Evolutionary conservation across 768 basidiomycete genomes (phyloP).

Genomic region (Boletus patriciae): DNA sequence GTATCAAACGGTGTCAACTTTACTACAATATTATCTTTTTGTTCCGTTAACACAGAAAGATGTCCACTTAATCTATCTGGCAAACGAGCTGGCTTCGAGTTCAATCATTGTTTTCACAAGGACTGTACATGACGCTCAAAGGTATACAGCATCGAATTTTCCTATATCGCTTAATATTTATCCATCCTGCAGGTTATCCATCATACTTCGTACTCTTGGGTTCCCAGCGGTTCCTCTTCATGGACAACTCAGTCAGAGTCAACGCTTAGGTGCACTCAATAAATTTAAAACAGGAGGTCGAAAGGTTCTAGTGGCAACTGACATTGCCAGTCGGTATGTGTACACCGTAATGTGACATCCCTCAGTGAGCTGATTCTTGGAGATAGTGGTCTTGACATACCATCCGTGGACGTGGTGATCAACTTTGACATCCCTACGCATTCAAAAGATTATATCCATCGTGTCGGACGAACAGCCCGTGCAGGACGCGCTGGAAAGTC

Average conservation of each 20-base stretch:
- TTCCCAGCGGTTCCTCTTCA: slow-evolving; percentile 96
- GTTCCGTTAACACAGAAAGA: slow-evolving; percentile 92
- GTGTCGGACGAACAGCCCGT: slow-evolving; percentile 95
- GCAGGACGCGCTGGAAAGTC: slow-evolving; percentile 97
- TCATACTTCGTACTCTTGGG: slow-evolving; percentile 85
- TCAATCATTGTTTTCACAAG: slow-evolving; percentile 96
- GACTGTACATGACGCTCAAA: slow-evolving; percentile 90
- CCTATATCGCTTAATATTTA: not conserved
- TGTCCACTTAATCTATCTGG: slow-evolving; percentile 83
- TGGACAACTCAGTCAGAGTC: slow-evolving; percentile 91
- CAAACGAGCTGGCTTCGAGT: slow-evolving; percentile 86
- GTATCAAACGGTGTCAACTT: slow-evolving; percentile 94
- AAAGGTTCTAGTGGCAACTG: slow-evolving; percentile 90
- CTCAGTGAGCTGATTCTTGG: slow-evolving; percentile 4
- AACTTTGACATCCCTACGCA: slow-evolving; percentile 98
- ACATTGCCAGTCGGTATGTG: slow-evolving; percentile 89
- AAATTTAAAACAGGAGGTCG: slow-evolving; percentile 97
- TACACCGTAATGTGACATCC: slow-evolving; percentile 4
- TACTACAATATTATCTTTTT: slow-evolving; percentile 94
- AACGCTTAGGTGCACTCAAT: slow-evolving; percentile 86
- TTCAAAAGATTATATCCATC: slow-evolving; percentile 98
- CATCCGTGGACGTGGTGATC: slow-evolving; percentile 93
- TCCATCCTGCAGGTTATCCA: slow-evolving; percentile 59
- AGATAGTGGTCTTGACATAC: slow-evolving; percentile 87
- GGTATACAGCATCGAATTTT: slow-evolving; percentile 37